Conservation (phyloP, 176 grass and related monocot genomes). For the Carex parvula region DNA sequence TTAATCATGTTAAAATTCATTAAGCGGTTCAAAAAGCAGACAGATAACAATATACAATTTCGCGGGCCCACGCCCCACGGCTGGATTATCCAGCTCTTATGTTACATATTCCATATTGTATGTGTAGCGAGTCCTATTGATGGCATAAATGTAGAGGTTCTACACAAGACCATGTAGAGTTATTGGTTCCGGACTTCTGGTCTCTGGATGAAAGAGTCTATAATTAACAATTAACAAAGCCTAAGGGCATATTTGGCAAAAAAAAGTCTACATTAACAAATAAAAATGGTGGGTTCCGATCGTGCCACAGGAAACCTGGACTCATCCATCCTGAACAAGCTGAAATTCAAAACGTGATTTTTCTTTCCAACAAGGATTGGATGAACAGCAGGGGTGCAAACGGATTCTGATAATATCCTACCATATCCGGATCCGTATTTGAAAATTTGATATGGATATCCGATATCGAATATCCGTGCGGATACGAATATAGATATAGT, state of each 20-base stretch:
- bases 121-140: not conserved
- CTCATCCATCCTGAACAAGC: not conserved
- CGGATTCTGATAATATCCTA: too few relatives aligned
- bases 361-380: not conserved
- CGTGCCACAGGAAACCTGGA: not conserved
- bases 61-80: not conserved
- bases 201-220: not conserved
- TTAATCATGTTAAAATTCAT: not conserved
- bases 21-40: not conserved
- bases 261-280: too few relatives aligned
- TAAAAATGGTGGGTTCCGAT: not conserved
- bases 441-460: too few relatives aligned
- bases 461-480: too few relatives aligned
- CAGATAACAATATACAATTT: not conserved
- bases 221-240: too few relatives aligned
- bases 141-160: not conserved
- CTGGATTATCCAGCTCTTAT: not conserved
- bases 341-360: not conserved
- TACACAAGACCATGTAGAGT: not conserved
- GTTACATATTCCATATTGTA: not conserved
- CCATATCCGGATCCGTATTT: too few relatives aligned
- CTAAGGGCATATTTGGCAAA: too few relatives aligned
- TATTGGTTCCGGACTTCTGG: too few relatives aligned
- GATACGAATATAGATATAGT: too few relatives aligned
- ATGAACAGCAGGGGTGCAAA: not conserved